Base-by-base conservation (phyloP, 441 rosid genomes). In the Hura crepitans region DNA sequence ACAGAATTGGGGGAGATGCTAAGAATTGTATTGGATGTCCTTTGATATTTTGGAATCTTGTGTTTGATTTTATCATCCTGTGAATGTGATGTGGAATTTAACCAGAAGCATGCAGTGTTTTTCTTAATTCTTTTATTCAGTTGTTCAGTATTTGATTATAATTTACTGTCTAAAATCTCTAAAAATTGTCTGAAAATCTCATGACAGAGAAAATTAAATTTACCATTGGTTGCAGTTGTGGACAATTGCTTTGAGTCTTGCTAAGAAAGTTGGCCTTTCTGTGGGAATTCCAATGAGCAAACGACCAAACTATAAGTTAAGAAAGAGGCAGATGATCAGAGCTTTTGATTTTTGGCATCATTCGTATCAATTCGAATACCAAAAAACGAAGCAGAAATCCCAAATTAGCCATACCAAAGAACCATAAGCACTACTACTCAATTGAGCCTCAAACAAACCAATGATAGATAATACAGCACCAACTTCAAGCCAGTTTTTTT, bases 391-490 rank as follows among this genome's bases (percentile, higher is more conserved):
- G 87, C 42, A 82, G 43, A n/a, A 73, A 42, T 10, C 85, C 85
- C 17, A 84, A 63, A 53, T 84, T 71, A 5, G 84, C 84, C 85
- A 81, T 81, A 9, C 87, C 85, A 22, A n/a, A 76, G 70, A 63
- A 82, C 69, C 72, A 62, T 73, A 84, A 14, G 83, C 80, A 46
- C 79, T 30, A 61, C 82, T 80, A 43, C 85, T 84, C 22, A 84
- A 55, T 43, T 84, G 82, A 31, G 87, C 87, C 60, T 84, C 85
- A 54, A 74, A 84, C n/a, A 84, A 74, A 1, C 84, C 85, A 60
- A 80, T 61, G 8, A 74, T 78, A 0, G 84, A 81, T 20, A 81
- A 33, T 22, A 72, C 84, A 0, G 87, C 81, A 2, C 87, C 85
- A 22, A 82, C 17, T 74, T 84, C 84, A 56, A 84, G 39, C 85